Conservation (phyloP, 768 basidiomycete species). For the Lentinus tigrinus region DNA sequence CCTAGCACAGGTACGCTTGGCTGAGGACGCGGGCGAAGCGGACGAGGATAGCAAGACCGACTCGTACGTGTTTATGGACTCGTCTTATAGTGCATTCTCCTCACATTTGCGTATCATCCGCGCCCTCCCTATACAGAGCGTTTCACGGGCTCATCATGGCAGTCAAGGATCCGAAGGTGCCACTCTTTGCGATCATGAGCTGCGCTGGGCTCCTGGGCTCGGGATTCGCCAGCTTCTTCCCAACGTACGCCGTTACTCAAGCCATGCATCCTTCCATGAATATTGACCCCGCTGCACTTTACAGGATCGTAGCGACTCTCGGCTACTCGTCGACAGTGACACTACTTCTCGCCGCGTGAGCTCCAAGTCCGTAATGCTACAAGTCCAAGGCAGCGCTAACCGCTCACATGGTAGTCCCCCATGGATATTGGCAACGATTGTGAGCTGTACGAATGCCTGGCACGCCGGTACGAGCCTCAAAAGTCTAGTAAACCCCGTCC, state of each 20-base stretch:
- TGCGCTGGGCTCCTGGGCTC: slow-evolving; percentile 51
- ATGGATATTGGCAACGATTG: slow-evolving; percentile 52
- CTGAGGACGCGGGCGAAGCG: slow-evolving; percentile 68
- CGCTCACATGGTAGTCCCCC: slow-evolving; percentile 51
- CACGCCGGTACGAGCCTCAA: slow-evolving; percentile 39
- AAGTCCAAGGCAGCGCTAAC: background rate
- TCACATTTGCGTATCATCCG: background rate
- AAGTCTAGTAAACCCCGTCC: background rate
- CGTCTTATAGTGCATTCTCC: background rate
- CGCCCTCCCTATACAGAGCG: slow-evolving; percentile 33
- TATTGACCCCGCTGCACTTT: background rate
- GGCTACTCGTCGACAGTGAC: slow-evolving; percentile 59
- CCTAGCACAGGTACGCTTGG: slow-evolving; percentile 64
- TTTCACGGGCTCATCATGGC: slow-evolving; percentile 54
- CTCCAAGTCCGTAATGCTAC: background rate
- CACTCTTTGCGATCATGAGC: slow-evolving; percentile 52
- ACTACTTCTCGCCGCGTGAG: slow-evolving; percentile 61
- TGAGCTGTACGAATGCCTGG: slow-evolving; percentile 54
- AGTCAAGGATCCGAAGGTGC: slow-evolving; percentile 52
- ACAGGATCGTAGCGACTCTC: slow-evolving; percentile 55
- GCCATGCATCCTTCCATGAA: background rate
- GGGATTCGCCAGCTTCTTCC: slow-evolving; percentile 63
- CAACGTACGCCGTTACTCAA: slow-evolving; percentile 32
- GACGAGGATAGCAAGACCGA: slow-evolving; percentile 55
- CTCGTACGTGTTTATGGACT: slow-evolving; percentile 45